Percentiles rank a stretch among this genome's conserved stretches.
These are phyloP conservation scores for Suhomyces sp. DNA, from an alignment of 805 yeast genomes.

Conservation along the genomic window DNA sequence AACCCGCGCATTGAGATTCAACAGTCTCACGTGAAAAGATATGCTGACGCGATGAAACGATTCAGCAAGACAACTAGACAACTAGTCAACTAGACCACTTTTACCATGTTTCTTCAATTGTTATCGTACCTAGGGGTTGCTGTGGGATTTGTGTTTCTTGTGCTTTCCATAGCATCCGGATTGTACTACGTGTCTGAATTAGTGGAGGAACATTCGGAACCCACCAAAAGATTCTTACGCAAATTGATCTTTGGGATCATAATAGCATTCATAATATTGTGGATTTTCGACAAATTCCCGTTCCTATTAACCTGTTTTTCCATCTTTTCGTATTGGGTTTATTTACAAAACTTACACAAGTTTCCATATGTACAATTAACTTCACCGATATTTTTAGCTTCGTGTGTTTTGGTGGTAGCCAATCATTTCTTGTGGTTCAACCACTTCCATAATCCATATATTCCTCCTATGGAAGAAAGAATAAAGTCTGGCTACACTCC, in stretches of 20 bases:
- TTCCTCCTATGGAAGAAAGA: slow-evolving; percentile 66
- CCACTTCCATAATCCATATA: slow-evolving; percentile 67
- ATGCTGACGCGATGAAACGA: not conserved
- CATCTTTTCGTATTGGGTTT: slow-evolving; percentile 65
- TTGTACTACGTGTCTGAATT: slow-evolving; percentile 86
- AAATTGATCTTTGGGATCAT: slow-evolving; percentile 64
- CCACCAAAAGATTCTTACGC: slow-evolving; percentile 68
- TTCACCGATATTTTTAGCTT: slow-evolving; percentile 65
- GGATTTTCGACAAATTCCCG: slow-evolving; percentile 79
- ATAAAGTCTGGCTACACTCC: slow-evolving; percentile 57
- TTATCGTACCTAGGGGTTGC: slow-evolving; percentile 38
- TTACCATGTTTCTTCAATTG: slow-evolving; percentile 33
- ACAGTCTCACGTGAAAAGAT: not conserved
- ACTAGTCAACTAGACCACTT: not conserved
- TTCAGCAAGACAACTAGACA: not conserved
- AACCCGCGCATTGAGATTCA: not conserved
- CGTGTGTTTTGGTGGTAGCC: slow-evolving; percentile 67
- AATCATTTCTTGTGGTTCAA: slow-evolving; percentile 92
- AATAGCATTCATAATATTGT: slow-evolving; percentile 50
- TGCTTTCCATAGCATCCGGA: slow-evolving; percentile 75
- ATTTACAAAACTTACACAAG: slow-evolving; percentile 69
- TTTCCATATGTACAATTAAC: slow-evolving; percentile 82
- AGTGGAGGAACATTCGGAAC: slow-evolving; percentile 89
- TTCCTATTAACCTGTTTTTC: slow-evolving; percentile 63
- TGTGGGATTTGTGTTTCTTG: slow-evolving; percentile 40